Base-by-base conservation (phyloP, 2,329 filamentous ascomycete genomes). In the Dactylellina sp. region DNA sequence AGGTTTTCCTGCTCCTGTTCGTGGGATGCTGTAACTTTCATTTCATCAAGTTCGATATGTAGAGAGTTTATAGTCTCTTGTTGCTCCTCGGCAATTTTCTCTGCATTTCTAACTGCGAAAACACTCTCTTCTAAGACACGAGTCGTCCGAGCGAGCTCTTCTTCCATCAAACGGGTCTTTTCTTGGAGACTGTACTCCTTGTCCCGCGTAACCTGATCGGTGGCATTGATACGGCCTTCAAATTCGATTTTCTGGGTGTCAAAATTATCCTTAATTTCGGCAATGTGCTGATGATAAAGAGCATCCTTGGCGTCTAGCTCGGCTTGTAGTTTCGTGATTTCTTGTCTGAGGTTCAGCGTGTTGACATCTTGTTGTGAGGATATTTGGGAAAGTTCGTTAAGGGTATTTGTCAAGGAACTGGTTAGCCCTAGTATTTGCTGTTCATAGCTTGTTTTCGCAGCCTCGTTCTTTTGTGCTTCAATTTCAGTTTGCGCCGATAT, bases 391-490 rank as follows among this genome's bases (percentile, higher is more conserved):
- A 74, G 61, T 22, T 74, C 70, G 24, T 65, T 62, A 12, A 74
- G 16, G 4, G 70, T 65, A 32, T 74, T 66, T 18, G 70, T 66
- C 14, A 74, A 35, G 2, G 70, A 74, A 50, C 50, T 74, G 12
- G 70, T 74, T 7, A 74, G 44, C 7, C 61, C 70, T 5, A 66
- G n/a, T 2, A 74, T 74, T 22, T 74, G 61, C 25, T 74, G 70
- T 22, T 74, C 70, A 16, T 62, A 47, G 20, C 42, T 47, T 12
- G 55, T 47, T 66, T 62, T 74, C 11, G 40, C 32, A 39, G 56
- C 56, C 46, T 74, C 56, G 16, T 56, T 55, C 42, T 52, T 61
- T 62, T 57, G 55, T 11, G 49, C 62, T 32, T 66, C 70, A 6
- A 47, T 37, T 16, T 66, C 37, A 35, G 44, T 61, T 40, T 74